Evolutionary conservation across 345 rosid genomes (phyloP), one percentile per base, ranked within the genome.

Genomic region (Carallia pectinifolia): DNA sequence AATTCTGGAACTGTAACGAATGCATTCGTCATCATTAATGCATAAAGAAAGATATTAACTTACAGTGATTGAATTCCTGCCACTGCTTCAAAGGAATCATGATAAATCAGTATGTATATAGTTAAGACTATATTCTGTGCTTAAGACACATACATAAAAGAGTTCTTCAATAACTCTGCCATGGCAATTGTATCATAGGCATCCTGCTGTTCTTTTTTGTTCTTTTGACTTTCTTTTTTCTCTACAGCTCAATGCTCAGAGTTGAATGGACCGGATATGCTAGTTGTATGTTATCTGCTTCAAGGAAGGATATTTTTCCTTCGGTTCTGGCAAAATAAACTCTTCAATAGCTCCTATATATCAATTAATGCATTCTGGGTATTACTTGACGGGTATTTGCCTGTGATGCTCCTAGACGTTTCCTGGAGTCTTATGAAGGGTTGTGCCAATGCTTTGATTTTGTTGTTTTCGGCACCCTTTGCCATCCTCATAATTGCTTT

Each of bases 41-140:
- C 36, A 48, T 65, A 65, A 65, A 65, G 23, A 65, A 65, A 48
- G 38, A 65, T 9, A 48, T 9, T 33, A 48, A 65, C 47, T 48
- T 40, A 31, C 48, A 48, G 36, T 48, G 39, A 47, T 48, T 65
- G 58, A 56, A 39, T 68, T 37, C 64, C 52, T 13, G 38, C 10
- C 23, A 34, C 18, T 10, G 30, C 29, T 38, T 37, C 53, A 38
- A 7, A 2, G 36, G 31, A 54, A 54, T 44, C 50, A 44, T 44
- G 17, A 12, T 44, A 54, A 54, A 19, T 30, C 4, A 54, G 15
- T 54, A 54, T 8, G 12, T 18, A 2, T n/a, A 54, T 7, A 2
- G 50, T 44, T 2, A 12, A 12, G 16, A 44, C 16, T 44, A 44
- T 44, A 44, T 10, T 12, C 37, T 23, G 27, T 33, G 36, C 16